Base-by-base conservation (phyloP, 306 rosid species). In the Medicago ruthenica region DNA sequence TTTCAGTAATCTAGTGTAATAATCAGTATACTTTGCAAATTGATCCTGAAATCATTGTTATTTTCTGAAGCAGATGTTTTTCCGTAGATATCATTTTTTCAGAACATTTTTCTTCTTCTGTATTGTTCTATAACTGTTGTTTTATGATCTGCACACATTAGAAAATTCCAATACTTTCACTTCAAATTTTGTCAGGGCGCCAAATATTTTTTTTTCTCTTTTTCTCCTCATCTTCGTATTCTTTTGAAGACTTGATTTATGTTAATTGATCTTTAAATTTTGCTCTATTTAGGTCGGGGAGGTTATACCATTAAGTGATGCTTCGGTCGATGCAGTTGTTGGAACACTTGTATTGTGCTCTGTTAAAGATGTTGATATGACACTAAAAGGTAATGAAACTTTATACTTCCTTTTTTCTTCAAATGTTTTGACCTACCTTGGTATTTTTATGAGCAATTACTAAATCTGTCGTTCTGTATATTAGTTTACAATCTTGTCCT, bases 301-400 rank as follows among this genome's bases (percentile, higher is more conserved):
- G 89, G 92, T 81, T 67, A 80, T 95, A 78, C 98, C 97, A 34
- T 79, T 95, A 48, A 74, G 74, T 15, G 97, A 95, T 85, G 89
- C 88, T 81, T 95, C 97, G n/a, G 91, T 90, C 20, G 98, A 95
- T 84, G 98, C 92, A 67, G 94, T 95, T 81, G 93, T 95, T 62
- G 97, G 97, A 76, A 95, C 97, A 41, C 93, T 95, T 58, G 96
- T 92, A n/a, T 70, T 95, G 67, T 92, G 97, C 84, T 95, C 98
- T 34, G 98, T 95, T 58, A 83, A 75, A 73, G 93, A 95, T 83
- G 96, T 89, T 74, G 82, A 89, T 24, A 24, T 71, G 91, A 68
- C 97, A 40, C 85, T 95, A 9, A 71, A 84, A 74, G 98, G 97
- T 92, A 85, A 69, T 24, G 71, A 20, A 67, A 84, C 47, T 22